Evolutionary conservation across 306 rosid species (phyloP), one percentile per base, ranked within the genome.

Genomic region (Mimosa pudica): DNA sequence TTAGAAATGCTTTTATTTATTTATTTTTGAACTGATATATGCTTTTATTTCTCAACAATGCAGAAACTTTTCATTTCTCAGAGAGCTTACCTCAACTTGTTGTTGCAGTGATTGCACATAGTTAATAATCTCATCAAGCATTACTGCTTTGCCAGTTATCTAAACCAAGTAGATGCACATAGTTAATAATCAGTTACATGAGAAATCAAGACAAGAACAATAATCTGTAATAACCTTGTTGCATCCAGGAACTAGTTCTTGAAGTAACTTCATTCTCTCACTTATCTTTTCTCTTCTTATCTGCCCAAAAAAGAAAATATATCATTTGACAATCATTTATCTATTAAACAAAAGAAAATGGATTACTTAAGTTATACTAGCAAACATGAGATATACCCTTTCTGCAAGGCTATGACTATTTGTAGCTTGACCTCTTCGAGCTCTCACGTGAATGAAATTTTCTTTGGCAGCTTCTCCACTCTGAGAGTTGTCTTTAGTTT

Each of bases 221-320:
- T 49, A 55, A 49, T 42, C 75, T 69, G 17, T 49, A 35, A 68
- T 70, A 78, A 96, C 99, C 98, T 96, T 96, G 79, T 91, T 96
- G 90, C 99, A 96, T 47, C 99, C 99, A 0, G 99, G 99, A 86
- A 96, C 99, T 81, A 96, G 98, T 82, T 96, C 99, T 86, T 96
- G 99, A 81, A 96, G 99, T 90, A 93, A 82, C 85, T 97, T 86
- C 99, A 96, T 96, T 80, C 99, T 61, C 80, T 96, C 99, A 71
- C 99, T 96, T 47, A 96, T 96, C 89, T 96, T 96, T 78, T 96
- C 99, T 88, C 99, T 93, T 79, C 99, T 90, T 66, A 96, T 97
- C 99, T 96, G 84, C 84, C 80, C 36, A 8, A 60, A 60, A 20
- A 3, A 73, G 18, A 74, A 48, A 85, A 75, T 79, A 74, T 35